Base-by-base conservation (phyloP, 371 early-diverging fungal species). In the Apophysomyces variabilis region DNA sequence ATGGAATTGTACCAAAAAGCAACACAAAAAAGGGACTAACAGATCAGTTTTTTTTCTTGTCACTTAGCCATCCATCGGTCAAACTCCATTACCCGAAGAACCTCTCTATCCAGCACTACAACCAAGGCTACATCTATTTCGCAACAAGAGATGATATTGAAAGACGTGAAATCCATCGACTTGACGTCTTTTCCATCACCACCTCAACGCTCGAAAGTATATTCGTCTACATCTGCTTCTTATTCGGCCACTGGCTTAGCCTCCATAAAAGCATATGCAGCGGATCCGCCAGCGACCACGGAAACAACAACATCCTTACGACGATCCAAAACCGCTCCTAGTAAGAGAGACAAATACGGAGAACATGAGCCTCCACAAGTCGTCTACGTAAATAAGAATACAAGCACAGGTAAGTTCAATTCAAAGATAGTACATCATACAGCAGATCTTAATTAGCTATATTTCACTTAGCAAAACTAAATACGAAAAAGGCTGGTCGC, bases 381-480 rank as follows among this genome's bases (percentile, higher is more conserved):
- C 5, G 72, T 75, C 3, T 67, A 75, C 44, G 70, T 73, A n/a
- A 69, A 69, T 44, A 68, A 75, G 8, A 64, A 72, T 60, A 61
- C 73, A 37, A 78, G 78, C 57, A 75, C 72, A 43, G 54, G 72
- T 70, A 64, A 47, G 44, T 47, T 9, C 1, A 47, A 47, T 47
- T 13, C n/a, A 18, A 47, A 18, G 3, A 26, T 26, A 26, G 32
- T 26, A 26, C 32, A 26, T 26, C 3, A 26, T 26, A 26, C 32
- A 26, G 32, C 3, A 2, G 32, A 26, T n/a, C n/a, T 47, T 47
- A n/a, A 18, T 43, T 6, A 21, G 21, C 54, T 50, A 16, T 21
- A 18, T 21, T 50, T 8, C 5, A 8, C 11, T 21, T 21, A 50
- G 54, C 54, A 21, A 50, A 50, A 50, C 21, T 50, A 7, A 50